Percentiles rank a stretch among this genome's conserved stretches.
phyloP scores from a whole-genome alignment of 139 green algal genomes.

The Volvox reticuliferus region DNA sequence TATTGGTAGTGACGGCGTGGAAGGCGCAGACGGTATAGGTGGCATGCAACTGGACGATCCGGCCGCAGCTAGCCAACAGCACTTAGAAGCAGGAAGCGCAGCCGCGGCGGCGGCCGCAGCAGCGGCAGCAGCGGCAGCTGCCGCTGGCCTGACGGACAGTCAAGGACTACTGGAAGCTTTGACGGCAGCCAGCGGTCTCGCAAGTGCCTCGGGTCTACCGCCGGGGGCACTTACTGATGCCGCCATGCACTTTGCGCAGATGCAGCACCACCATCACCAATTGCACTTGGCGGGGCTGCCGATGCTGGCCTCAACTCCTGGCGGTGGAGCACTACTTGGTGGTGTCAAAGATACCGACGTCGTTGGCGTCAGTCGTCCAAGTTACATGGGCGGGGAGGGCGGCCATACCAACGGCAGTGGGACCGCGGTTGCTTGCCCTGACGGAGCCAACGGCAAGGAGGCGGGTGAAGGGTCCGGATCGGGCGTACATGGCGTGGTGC shows the following conservation, averaged over 20 bases:
- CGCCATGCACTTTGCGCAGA: constrained; percentile 16
- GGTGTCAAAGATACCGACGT: background rate
- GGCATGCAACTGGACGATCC: background rate
- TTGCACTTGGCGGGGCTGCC: background rate
- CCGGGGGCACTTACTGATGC: background rate
- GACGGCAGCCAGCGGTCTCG: background rate
- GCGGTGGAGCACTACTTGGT: background rate
- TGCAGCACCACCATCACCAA: constrained; percentile 35
- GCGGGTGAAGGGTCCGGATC: background rate
- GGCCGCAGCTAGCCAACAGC: background rate
- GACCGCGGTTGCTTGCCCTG: too few relatives aligned
- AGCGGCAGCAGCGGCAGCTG: constrained; percentile 4
- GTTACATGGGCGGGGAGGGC: background rate
- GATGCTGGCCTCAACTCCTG: background rate
- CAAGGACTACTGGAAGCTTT: constrained; percentile 11
- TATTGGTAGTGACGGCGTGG: background rate
- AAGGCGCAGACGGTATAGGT: background rate
- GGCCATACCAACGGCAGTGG: background rate
- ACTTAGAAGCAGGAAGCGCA: constrained; percentile 14
- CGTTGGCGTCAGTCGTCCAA: background rate
- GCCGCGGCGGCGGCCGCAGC: background rate
- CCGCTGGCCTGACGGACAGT: background rate
- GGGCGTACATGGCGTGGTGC: background rate
- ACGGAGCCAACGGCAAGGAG: background rate
- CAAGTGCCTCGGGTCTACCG: background rate